Base-by-base conservation (phyloP, 495 filamentous ascomycete genomes). In the Annulohypoxylon nitens region DNA sequence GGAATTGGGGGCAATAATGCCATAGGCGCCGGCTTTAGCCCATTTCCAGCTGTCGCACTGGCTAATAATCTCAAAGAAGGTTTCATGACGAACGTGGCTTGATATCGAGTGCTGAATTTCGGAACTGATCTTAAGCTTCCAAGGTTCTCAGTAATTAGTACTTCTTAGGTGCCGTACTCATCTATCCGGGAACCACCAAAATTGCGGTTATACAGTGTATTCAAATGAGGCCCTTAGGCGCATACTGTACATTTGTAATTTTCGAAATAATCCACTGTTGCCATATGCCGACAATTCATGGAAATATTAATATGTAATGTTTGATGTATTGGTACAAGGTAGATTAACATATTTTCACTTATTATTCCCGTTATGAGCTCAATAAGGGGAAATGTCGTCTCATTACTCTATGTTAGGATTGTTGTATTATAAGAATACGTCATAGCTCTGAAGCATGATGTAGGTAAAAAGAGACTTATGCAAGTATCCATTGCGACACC, bases 1-100 rank as follows among this genome's bases (percentile, higher is more conserved):
- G 91, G 93, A 36, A 98, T 91, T 1, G 97, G 97, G 3, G 97
- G 97, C 50, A 98, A 86, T 33, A 99, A 88, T 61, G 93, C 93
- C 80, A 93, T 83, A 8, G 88, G 86, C 1, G 87, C 85, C 9
- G 91, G 87, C 69, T 64, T 66, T n/a, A 84, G 45, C n/a, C 76
- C 79, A 11, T 78, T 77, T 16, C 67, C 61, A 11, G 70, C 45
- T 3, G 78, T 64, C 55, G 79, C 79, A 1, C 75, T 78, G 18
- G 83, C 83, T 50, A 79, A 64, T 14, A 78, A 70, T 55, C 62
- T 67, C 58, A 64, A 55, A 11, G 75, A 71, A 3, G 71, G 59
- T 54, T 75, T 76, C 82, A 83, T 84, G 14, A 39, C 37, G 54
- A 34, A 26, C 36, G 16, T 30, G 47, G 9, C 47, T 18, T 54